These are phyloP conservation scores for Ceratobasidium sp. DNA, from an alignment of 1,284 basidiomycete species.

Conservation along the genomic window DNA sequence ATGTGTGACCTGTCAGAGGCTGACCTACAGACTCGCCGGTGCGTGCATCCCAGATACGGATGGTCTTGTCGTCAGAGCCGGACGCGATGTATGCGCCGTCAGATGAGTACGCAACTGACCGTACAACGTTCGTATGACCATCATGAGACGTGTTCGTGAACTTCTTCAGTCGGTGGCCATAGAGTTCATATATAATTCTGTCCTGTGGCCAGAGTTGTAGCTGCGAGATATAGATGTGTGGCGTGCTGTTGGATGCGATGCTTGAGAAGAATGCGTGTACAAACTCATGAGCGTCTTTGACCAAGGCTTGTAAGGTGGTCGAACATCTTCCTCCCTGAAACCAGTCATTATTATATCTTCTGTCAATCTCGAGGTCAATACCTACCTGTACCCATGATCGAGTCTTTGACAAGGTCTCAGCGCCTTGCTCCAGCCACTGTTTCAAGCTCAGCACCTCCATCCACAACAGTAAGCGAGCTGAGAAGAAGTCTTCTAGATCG, in stretches of 20 bases:
- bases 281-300: slow-evolving; percentile 29
- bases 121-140: too few relatives aligned
- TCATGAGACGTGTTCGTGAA: too few relatives aligned
- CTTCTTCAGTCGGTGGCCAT: too few relatives aligned
- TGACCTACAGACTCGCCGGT: too few relatives aligned
- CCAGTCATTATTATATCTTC: not conserved
- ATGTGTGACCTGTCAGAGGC: too few relatives aligned
- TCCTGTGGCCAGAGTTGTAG: slow-evolving; percentile 18
- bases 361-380: too few relatives aligned
- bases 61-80: too few relatives aligned
- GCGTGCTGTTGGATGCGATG: slow-evolving; percentile 14
- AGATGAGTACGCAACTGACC: too few relatives aligned
- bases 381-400: not conserved
- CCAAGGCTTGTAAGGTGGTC: not conserved
- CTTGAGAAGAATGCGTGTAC: slow-evolving; percentile 4
- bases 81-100: too few relatives aligned
- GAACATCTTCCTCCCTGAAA: not conserved
- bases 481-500: not conserved
- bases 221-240: slow-evolving; percentile 47
- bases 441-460: slow-evolving; percentile 47
- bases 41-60: too few relatives aligned
- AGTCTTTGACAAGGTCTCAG: not conserved
- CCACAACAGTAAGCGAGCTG: slow-evolving; percentile 26
- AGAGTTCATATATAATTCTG: too few relatives aligned
- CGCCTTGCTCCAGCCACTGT: not conserved